Evolutionary conservation across 768 basidiomycete genomes (phyloP).

Genomic region (Paxillus rubicundulus): DNA sequence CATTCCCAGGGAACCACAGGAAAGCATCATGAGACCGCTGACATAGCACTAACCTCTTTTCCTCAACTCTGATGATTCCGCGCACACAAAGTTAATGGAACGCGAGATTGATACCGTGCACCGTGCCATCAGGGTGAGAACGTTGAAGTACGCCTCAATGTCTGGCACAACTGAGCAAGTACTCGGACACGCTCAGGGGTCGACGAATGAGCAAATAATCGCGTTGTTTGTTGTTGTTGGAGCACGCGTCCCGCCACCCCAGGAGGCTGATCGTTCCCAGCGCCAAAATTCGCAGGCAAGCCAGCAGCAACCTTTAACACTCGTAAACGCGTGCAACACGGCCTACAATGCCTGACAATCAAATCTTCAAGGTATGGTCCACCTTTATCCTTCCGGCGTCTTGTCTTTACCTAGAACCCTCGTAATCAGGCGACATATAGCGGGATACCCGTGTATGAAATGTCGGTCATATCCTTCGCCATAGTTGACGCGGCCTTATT

Average conservation of each 20-base stretch:
- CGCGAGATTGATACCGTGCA: background rate
- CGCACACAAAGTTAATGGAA: background rate
- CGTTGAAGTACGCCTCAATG: background rate
- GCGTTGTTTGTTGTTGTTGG: constrained; percentile 43
- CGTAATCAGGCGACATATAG: constrained; percentile 79
- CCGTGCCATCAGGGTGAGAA: too few relatives aligned
- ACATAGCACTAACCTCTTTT: background rate
- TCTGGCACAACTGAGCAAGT: background rate
- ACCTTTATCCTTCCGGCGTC: background rate
- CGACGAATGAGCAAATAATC: constrained; percentile 8
- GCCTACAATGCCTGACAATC: constrained; percentile 67
- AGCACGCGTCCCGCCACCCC: constrained; percentile 31
- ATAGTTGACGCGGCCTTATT: constrained; percentile 32
- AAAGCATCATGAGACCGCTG: background rate
- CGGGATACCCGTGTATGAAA: constrained; percentile 90
- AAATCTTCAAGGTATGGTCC: constrained; percentile 79
- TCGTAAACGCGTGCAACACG: constrained; percentile 9
- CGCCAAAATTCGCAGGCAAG: constrained; percentile 11
- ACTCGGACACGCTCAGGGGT: constrained; percentile 14
- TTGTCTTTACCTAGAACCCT: background rate
- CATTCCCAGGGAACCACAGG: constrained; percentile 1
- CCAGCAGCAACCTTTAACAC: constrained; percentile 2
- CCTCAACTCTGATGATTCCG: background rate
- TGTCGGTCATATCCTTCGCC: constrained; percentile 55
- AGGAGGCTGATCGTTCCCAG: constrained; percentile 15